These are phyloP conservation scores for Cytospora mali DNA, from an alignment of 2,329 filamentous ascomycete species.

Conservation along the genomic window DNA sequence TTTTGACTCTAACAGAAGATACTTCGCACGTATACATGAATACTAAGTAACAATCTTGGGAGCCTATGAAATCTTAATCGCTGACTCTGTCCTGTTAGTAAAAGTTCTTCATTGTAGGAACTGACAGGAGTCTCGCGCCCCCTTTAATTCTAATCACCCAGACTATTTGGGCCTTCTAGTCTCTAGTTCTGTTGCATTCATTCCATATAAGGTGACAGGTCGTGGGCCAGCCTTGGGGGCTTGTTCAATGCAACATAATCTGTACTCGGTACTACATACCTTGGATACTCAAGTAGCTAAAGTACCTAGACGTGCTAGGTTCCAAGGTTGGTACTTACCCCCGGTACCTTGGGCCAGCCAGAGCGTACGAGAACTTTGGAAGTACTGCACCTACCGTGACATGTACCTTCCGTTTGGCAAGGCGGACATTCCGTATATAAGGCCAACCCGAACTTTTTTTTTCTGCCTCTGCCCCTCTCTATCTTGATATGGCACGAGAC, in stretches of 20 bases:
- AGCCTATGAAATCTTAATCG: too few species aligned
- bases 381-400: slow-evolving; percentile 6
- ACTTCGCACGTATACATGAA: neutral
- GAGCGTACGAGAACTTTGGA: too few species aligned
- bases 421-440: slow-evolving; percentile 40
- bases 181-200: neutral
- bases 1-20: neutral
- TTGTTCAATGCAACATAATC: neutral
- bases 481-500: slow-evolving; percentile 47
- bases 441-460: slow-evolving; percentile 42
- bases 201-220: neutral
- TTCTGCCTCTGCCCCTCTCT: slow-evolving; percentile 38
- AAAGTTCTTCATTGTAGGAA: too few species aligned
- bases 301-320: too few species aligned
- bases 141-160: neutral
- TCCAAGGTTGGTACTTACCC: too few species aligned
- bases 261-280: neutral
- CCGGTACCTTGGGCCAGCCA: too few species aligned
- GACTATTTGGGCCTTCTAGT: neutral
- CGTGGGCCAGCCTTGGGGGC: too few species aligned
- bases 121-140: too few species aligned
- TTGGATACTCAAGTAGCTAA: too few species aligned
- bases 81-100: neutral
- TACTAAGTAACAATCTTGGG: too few species aligned
- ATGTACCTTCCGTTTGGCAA: slow-evolving; percentile 24